A percentile compares a stretch with the other conserved stretches of the same genome.
phyloP scores from a whole-genome alignment of 2,329 filamentous ascomycete genomes.

The Aspergillus tubingensis region DNA sequence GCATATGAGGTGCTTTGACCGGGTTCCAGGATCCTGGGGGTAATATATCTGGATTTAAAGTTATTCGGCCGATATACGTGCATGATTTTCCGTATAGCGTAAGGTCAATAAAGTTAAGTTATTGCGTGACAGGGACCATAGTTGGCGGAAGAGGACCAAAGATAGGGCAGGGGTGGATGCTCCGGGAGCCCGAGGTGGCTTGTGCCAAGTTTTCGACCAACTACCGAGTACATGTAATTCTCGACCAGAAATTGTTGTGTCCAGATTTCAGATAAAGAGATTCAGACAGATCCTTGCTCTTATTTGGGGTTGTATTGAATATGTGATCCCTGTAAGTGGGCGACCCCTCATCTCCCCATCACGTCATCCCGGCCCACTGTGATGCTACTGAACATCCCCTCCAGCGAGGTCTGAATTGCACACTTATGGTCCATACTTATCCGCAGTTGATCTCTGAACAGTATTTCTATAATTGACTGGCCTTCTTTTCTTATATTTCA shows the following conservation, averaged over 20 bases:
- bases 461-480: neutral
- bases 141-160: conserved; percentile 7
- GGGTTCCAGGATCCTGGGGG: neutral
- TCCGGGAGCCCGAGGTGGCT: neutral
- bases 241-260: neutral
- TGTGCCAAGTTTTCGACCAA: neutral
- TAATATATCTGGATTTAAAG: neutral
- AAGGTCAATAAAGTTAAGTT: neutral
- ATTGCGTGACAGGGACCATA: conserved; percentile 8
- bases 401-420: neutral
- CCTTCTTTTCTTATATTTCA: neutral
- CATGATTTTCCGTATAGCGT: neutral
- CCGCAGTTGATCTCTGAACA: neutral
- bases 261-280: neutral
- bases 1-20: conserved; percentile 16
- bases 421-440: neutral
- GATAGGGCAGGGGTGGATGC: neutral
- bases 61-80: neutral
- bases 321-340: neutral
- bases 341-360: conserved; percentile 17
- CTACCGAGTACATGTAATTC: neutral
- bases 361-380: conserved; percentile 41
- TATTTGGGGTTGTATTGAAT: too few relatives aligned
- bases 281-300: neutral
- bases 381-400: conserved; percentile 25